Evolutionary conservation across 2,329 filamentous ascomycete genomes (phyloP).

Genomic region (Penicillium sp.): DNA sequence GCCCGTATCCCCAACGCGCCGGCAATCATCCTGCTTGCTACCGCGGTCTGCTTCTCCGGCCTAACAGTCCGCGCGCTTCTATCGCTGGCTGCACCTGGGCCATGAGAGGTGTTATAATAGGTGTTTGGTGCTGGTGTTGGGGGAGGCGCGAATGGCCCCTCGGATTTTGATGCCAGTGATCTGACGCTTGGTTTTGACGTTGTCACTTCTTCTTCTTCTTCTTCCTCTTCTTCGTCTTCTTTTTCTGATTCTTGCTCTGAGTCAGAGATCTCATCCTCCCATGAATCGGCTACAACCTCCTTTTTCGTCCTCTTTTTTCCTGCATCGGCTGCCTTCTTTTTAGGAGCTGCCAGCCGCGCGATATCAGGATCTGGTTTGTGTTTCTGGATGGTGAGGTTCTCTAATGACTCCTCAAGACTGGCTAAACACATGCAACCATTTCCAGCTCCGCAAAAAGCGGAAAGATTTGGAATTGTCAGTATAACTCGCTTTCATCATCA

Average conservation of each 20-base stretch:
- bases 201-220: constrained; percentile 20
- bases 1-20: constrained; percentile 77
- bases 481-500: background rate
- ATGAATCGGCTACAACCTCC: constrained; percentile 60
- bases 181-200: constrained; percentile 17
- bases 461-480: background rate
- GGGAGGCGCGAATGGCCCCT: constrained; percentile 53
- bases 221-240: constrained; percentile 23
- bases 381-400: constrained; percentile 22
- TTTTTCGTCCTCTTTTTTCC: constrained; percentile 28
- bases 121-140: constrained; percentile 55
- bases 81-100: constrained; percentile 11
- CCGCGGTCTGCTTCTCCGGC: constrained; percentile 90
- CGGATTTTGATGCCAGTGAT: constrained; percentile 24
- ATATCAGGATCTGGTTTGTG: constrained; percentile 27
- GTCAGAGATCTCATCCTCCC: constrained; percentile 66
- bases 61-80: constrained; percentile 33
- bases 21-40: constrained; percentile 85
- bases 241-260: constrained; percentile 28
- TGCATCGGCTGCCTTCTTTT: constrained; percentile 15
- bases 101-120: constrained; percentile 17
- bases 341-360: constrained; percentile 24
- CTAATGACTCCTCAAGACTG: constrained; percentile 16
- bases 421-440: background rate
- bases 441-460: background rate